Evolutionary conservation across 495 filamentous ascomycete genomes (phyloP), one percentile per base, ranked within the genome.

Genomic region (Cudoniella acicularis): DNA sequence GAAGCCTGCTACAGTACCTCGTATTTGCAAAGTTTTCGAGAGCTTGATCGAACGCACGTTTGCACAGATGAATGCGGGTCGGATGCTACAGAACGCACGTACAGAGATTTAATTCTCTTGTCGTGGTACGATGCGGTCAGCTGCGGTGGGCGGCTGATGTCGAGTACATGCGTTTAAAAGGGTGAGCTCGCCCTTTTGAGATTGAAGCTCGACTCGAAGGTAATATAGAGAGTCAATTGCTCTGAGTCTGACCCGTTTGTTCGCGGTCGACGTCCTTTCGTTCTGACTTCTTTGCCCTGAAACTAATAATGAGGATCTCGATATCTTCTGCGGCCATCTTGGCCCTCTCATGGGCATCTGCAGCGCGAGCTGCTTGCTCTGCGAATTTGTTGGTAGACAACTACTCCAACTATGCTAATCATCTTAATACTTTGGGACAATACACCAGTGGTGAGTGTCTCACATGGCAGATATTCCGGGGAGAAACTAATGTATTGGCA

Each of bases 371-470:
- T 36, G 74, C 73, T 22, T 85, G 82, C 68, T 73, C 68, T 46
- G 57, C 73, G 23, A 74, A 80, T 59, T 67, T 85, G 9, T 41
- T 81, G n/a, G 70, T 86, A 58, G 83, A 86, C 64, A 71, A 86
- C 69, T 86, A 82, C 65, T 66, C 77, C 13, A 73, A 75, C 36
- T 86, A 75, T 72, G 70, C 73, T 4, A 68, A 49, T 25, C 77
- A 82, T 59, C 66, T 67, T 43, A 86, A 85, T 60, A 73, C 69
- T 47, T 64, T 83, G 30, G 66, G 70, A 24, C 67, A 70, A 53
- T 77, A 71, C 63, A 78, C 71, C 59, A 82, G 72, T 67, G 82
- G 78, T 81, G 69, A 73, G 81, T 68, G 30, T 17, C 59, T 53
- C 23, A 18, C 25, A 48, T 10, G 45, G 27, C 24, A 30, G 13